Evolutionary conservation across 176 grass and related monocot genomes (phyloP).

Genomic region (Elymus sibiricus): DNA sequence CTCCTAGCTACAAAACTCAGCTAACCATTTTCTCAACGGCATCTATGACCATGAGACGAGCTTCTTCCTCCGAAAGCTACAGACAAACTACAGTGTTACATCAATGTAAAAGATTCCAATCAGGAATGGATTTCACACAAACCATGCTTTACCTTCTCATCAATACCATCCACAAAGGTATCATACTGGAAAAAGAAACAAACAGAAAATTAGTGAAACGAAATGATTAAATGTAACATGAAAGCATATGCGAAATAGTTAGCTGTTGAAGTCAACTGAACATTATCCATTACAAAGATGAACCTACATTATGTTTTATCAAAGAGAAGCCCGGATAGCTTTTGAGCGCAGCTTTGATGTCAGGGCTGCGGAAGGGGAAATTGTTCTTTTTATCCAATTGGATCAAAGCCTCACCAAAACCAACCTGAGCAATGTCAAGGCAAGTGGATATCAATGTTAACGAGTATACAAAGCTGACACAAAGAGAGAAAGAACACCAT

Average conservation of each 20-base stretch:
- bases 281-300: too few relatives aligned
- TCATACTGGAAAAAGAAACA: conserved; percentile 9
- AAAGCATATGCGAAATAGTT: background rate
- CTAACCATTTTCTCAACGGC: background rate
- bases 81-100: background rate
- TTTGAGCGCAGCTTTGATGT: too few relatives aligned
- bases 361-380: too few relatives aligned
- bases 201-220: background rate
- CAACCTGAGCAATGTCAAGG: too few relatives aligned
- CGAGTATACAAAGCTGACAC: background rate
- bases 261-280: too few relatives aligned
- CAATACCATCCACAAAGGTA: background rate
- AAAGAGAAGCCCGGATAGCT: too few relatives aligned
- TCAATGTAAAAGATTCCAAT: background rate
- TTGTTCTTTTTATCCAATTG: too few relatives aligned
- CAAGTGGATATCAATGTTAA: too few relatives aligned
- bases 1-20: too few relatives aligned
- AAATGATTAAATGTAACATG: background rate
- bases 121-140: background rate
- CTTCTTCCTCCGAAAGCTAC: background rate
- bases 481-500: too few relatives aligned
- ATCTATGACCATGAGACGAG: background rate
- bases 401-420: too few relatives aligned
- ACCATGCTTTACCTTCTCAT: background rate
- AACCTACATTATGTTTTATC: too few relatives aligned